A percentile compares a stretch with the other conserved stretches of the same genome.
These are phyloP conservation scores for Coemansia sp. DNA, from an alignment of 192 early-diverging fungal genomes.

Conservation along the genomic window DNA sequence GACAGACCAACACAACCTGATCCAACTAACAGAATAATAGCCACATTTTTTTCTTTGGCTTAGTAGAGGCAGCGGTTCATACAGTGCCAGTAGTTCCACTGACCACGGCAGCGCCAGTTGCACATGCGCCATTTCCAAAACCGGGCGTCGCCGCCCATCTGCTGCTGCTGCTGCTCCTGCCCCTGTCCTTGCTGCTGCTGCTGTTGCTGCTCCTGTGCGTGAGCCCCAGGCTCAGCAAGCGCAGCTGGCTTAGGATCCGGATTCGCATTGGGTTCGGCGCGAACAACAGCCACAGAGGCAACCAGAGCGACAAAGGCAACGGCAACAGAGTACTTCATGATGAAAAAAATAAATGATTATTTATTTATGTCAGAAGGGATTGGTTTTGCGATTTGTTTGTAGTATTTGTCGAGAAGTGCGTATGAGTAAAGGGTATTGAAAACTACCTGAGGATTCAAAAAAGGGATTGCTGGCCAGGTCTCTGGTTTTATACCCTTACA, in stretches of 20 bases:
- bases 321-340: neutral
- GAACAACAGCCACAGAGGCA: neutral
- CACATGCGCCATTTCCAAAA: constrained; percentile 3
- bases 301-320: neutral
- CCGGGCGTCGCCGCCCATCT: no score
- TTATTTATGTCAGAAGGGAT: no score
- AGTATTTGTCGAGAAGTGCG: no score
- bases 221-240: neutral
- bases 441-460: neutral
- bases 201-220: neutral
- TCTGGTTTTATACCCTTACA: neutral
- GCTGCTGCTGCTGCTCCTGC: neutral
- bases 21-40: neutral
- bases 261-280: neutral
- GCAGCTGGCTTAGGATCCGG: neutral
- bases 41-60: neutral
- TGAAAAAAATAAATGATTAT: neutral
- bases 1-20: neutral
- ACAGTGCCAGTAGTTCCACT: constrained; percentile 1
- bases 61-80: constrained; percentile 1
- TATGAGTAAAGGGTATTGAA: neutral
- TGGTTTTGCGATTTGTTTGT: no score
- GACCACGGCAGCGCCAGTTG: neutral
- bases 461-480: neutral
- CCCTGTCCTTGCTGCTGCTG: no score